A percentile compares a stretch with the other conserved stretches of the same genome.
phyloP scores from a whole-genome alignment of 2,329 filamentous ascomycete genomes.

The Pezicula neosporulosa region DNA sequence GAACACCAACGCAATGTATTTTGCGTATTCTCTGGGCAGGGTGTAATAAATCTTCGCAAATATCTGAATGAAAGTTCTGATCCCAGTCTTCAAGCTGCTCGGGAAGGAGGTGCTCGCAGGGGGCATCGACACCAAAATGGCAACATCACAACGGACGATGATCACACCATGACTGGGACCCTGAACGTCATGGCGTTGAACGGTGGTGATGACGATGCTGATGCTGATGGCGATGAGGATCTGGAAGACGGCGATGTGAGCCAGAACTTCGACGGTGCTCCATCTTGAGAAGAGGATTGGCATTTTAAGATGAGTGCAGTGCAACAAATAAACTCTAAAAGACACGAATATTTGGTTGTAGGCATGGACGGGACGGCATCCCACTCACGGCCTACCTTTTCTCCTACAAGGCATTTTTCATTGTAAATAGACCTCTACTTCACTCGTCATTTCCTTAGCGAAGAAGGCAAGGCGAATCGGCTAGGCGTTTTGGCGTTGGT shows the following conservation, averaged over 20 bases:
- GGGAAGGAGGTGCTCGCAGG: slow-evolving; percentile 63
- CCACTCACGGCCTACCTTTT: no score
- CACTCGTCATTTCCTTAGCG: no score
- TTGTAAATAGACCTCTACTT: no score
- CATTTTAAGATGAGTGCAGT: slow-evolving; percentile 1
- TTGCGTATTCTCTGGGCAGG: slow-evolving; percentile 91
- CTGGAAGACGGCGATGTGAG: slow-evolving; percentile 16
- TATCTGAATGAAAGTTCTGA: slow-evolving; percentile 65
- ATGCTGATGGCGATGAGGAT: slow-evolving; percentile 19
- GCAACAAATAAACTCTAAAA: no score
- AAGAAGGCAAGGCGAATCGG: no score
- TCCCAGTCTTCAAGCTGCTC: slow-evolving; percentile 69
- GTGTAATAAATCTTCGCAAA: slow-evolving; percentile 72
- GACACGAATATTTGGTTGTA: no score
- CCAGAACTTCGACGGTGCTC: not conserved
- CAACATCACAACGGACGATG: slow-evolving; percentile 79
- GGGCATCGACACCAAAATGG: slow-evolving; percentile 58
- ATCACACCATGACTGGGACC: slow-evolving; percentile 30
- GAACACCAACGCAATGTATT: slow-evolving; percentile 94
- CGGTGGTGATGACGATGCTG: slow-evolving; percentile 13
- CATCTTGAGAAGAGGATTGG: not conserved
- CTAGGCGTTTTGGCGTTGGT: no score
- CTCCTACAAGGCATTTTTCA: no score
- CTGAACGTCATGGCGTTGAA: slow-evolving; percentile 17
- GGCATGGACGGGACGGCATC: no score